Evolutionary conservation across 2,329 filamentous ascomycete species (phyloP), one percentile per base, ranked within the genome.

Genomic region (Cercospora nicotianae): DNA sequence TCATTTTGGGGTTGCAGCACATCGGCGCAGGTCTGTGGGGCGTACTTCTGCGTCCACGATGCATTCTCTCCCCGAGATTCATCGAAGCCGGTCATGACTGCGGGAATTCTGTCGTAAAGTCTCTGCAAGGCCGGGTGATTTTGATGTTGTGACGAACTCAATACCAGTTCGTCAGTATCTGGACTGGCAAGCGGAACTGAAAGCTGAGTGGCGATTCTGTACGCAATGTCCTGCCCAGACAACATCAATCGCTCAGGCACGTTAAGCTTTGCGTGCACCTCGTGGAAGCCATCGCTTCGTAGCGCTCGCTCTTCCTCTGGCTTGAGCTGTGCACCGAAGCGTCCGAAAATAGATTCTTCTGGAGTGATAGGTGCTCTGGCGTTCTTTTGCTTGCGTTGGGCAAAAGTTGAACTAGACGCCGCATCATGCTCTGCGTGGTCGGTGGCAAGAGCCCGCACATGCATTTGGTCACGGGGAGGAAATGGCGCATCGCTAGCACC

Each of bases 41-140:
- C 87, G 79, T 98, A 97, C 75, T 98, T 97, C 48, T 94, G 90
- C 1, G 84, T 79, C 95, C 95, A 99, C 8, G 87, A 80, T 30
- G 85, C 80, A 1, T 83, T 83, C 75, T 98, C 94, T 73, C 91
- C 96, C 60, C 85, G 86, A 8, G 89, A 91, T 69, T 82, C 86
- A 77, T 99, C 95, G 75, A 94, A 97, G 0, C 94, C 89, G 4
- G 91, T 94, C 12, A 94, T 82, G 0, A 84, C 84, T 1, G 83
- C 84, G 55, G 83, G 80, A 33, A 97, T 83, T 0, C 84, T 83
- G 2, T 82, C 77, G 73, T 89, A 91, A 1, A 93, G 81, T 2
- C 83, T 82, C 12, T 78, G 73, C 58, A 95, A 78, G 18, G 87
- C 86, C 10, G 89, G 83, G 77, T 93, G 89, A 6, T 72, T 64